Percentiles rank a stretch among this genome's conserved stretches.
These are phyloP conservation scores for Claviceps cyperi DNA, from an alignment of 2,329 filamentous ascomycete species.

Conservation along the genomic window DNA sequence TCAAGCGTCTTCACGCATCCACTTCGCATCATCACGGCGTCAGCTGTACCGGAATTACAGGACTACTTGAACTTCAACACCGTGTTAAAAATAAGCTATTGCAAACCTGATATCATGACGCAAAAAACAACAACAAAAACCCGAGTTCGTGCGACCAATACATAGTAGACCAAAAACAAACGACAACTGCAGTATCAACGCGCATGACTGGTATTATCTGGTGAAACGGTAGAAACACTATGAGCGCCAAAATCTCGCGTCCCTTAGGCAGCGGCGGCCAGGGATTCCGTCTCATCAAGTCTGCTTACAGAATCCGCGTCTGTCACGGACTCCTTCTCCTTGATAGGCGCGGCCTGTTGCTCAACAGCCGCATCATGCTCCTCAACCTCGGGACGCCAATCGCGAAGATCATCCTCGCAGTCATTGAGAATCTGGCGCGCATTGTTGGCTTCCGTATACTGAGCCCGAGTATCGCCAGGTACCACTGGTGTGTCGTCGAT, in stretches of 20 bases:
- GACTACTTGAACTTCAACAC: neutral
- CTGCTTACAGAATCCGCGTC: conserved; percentile 3
- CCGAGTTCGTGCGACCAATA: neutral
- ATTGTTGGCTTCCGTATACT: conserved; percentile 50
- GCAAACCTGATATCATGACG: conserved; percentile 1
- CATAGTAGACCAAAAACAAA: neutral
- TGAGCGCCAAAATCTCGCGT: neutral
- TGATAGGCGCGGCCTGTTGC: conserved; percentile 11
- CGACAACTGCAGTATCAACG: neutral
- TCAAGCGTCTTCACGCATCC: no score
- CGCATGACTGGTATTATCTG: no score
- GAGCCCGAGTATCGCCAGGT: conserved; percentile 62
- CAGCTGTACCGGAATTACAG: neutral
- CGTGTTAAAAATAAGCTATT: neutral
- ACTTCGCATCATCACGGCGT: no score
- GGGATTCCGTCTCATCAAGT: neutral
- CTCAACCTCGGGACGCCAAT: conserved; percentile 46
- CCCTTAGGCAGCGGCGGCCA: neutral
- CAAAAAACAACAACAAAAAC: neutral
- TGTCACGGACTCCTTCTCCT: conserved; percentile 12
- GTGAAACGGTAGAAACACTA: no score
- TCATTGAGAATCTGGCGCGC: conserved; percentile 83
- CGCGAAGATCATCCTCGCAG: conserved; percentile 73
- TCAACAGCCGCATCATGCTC: conserved; percentile 13
- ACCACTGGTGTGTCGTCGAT: conserved; percentile 84